These are phyloP conservation scores for Globisporangium ultimum DNA, from an alignment of 352 stramenopile species.

Conservation along the genomic window DNA sequence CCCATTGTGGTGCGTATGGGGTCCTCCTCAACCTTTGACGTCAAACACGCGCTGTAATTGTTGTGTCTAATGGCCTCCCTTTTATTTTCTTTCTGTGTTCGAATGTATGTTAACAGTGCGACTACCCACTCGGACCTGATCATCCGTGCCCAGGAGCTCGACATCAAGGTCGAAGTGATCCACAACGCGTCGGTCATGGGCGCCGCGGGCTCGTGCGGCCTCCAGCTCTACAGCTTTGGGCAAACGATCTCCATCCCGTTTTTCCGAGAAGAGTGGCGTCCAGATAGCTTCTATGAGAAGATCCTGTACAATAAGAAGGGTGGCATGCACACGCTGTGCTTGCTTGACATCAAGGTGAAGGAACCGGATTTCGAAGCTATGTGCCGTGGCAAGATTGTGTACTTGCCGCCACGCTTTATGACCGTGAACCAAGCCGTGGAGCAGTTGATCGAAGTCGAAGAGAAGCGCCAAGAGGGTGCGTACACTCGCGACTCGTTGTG, in stretches of 20 bases:
- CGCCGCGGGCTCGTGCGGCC: conserved; percentile 91
- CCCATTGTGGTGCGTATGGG: conserved; percentile 87
- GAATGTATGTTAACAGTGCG: conserved; percentile 46
- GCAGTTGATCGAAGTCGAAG: conserved; percentile 95
- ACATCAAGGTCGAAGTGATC: conserved; percentile 95
- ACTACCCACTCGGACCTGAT: conserved; percentile 99
- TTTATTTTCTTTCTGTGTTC: not conserved
- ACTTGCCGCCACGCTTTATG: conserved; percentile 97
- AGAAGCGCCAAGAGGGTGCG: conserved; percentile 82
- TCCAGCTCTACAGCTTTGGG: conserved; percentile 99
- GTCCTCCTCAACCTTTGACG: not conserved
- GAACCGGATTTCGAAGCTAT: conserved; percentile 98
- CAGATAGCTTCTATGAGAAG: conserved; percentile 98
- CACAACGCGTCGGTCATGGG: conserved; percentile 99
- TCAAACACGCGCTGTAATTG: not conserved
- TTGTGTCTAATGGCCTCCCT: not conserved
- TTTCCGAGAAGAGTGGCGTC: conserved; percentile 95
- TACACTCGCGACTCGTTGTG: conserved; percentile 79
- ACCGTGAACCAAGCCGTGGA: conserved; percentile 94
- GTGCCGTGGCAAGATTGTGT: conserved; percentile 89
- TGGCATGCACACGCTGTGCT: conserved; percentile 97
- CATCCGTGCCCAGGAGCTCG: conserved; percentile 91
- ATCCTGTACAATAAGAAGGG: conserved; percentile 95
- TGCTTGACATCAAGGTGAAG: conserved; percentile 99
- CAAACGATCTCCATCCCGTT: conserved; percentile 98